Percentiles rank a stretch among this genome's conserved stretches.
phyloP scores from a whole-genome alignment of 176 grass and related monocot genomes.

The Ensete glaucum region DNA sequence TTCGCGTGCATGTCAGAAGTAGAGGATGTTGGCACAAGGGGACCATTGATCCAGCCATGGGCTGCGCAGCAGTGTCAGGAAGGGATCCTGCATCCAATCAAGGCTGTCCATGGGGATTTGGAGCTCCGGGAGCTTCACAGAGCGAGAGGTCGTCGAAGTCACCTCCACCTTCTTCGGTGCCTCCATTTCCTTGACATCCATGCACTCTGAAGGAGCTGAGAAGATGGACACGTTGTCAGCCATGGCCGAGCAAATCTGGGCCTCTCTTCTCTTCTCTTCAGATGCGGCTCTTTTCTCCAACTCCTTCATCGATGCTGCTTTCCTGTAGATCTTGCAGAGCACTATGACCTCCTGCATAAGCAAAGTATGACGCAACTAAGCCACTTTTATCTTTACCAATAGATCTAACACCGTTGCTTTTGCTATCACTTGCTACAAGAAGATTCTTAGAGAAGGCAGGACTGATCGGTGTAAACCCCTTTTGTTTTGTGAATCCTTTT shows the following conservation, averaged over 20 bases:
- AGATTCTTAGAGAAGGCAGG: too few relatives aligned
- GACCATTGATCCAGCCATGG: slow-evolving; percentile 60
- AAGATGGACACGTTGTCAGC: slow-evolving; percentile 28
- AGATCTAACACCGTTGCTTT: too few relatives aligned
- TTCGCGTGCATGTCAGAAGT: too few relatives aligned
- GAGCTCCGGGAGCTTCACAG: slow-evolving; percentile 28
- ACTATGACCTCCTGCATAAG: slow-evolving; percentile 44
- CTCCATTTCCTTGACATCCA: background rate
- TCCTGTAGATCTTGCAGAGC: slow-evolving; percentile 75
- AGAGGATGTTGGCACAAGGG: too few relatives aligned
- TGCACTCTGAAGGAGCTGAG: slow-evolving; percentile 11
- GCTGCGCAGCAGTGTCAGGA: slow-evolving; percentile 20
- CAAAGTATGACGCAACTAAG: too few relatives aligned
- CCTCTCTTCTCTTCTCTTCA: background rate
- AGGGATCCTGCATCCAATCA: slow-evolving; percentile 52
- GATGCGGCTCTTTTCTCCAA: slow-evolving; percentile 45
- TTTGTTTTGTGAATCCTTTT: too few relatives aligned
- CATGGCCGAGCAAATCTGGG: slow-evolving; percentile 3
- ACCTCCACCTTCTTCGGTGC: slow-evolving; percentile 32
- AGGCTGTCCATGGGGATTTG: slow-evolving; percentile 14
- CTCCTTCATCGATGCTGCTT: slow-evolving; percentile 71
- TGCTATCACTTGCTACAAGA: too few relatives aligned
- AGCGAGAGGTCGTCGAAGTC: slow-evolving; percentile 18
- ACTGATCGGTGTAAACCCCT: too few relatives aligned
- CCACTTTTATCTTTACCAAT: too few relatives aligned